phyloP scores from a whole-genome alignment of 2,329 filamentous ascomycete species.

The Aspergillus jensenii region DNA sequence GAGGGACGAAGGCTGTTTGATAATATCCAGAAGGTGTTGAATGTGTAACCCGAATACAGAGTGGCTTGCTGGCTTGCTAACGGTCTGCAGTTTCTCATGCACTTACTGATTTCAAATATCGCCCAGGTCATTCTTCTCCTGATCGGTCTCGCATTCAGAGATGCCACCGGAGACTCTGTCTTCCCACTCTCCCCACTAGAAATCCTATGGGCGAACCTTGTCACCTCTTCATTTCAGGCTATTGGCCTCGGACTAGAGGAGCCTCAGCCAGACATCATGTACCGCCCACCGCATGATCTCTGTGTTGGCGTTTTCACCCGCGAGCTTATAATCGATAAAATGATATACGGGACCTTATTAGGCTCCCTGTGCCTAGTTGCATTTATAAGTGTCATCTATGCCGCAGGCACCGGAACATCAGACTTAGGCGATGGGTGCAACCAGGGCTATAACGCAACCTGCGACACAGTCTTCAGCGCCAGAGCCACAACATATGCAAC shows the following conservation, averaged over 20 bases:
- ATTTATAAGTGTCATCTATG: slow-evolving; percentile 42
- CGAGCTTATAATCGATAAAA: slow-evolving; percentile 42
- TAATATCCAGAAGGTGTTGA: slow-evolving; percentile 51
- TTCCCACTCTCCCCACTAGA: slow-evolving; percentile 83
- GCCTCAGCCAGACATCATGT: slow-evolving; percentile 74
- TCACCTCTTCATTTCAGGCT: slow-evolving; percentile 81
- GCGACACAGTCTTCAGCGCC: slow-evolving; percentile 62
- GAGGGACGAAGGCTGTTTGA: slow-evolving; percentile 62
- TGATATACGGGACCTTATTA: slow-evolving; percentile 48
- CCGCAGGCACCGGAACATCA: slow-evolving; percentile 37
- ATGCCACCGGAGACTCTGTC: slow-evolving; percentile 67
- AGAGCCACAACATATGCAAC: slow-evolving; percentile 72
- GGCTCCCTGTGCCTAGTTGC: slow-evolving; percentile 43
- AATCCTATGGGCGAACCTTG: slow-evolving; percentile 90
- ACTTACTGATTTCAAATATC: slow-evolving; percentile 76
- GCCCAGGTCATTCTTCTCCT: slow-evolving; percentile 80
- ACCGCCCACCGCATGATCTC: slow-evolving; percentile 70
- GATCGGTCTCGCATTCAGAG: slow-evolving; percentile 77
- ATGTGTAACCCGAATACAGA: background rate
- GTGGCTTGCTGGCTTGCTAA: slow-evolving; percentile 28
- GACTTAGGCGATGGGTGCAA: slow-evolving; percentile 59
- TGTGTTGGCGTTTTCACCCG: slow-evolving; percentile 43
- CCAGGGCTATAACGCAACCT: slow-evolving; percentile 47
- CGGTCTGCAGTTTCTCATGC: slow-evolving; percentile 64
- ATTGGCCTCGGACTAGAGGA: slow-evolving; percentile 81